Conservation (phyloP, 352 stramenopile species). For the Globisporangium rhizosaccharum region DNA sequence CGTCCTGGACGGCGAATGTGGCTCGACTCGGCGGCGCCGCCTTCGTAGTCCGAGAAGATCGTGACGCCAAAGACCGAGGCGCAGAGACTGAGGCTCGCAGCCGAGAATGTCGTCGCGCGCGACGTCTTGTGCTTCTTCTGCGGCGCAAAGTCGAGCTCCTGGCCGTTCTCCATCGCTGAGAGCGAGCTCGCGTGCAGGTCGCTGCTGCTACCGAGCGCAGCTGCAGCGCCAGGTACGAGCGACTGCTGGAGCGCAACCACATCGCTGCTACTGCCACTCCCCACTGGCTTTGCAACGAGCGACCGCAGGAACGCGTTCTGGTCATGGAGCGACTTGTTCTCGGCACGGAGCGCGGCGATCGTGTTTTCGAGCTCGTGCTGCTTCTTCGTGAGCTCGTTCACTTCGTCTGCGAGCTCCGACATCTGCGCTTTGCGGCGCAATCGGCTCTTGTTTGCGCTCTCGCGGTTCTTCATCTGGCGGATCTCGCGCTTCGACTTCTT, state of each 20-base stretch:
- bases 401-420: conserved; percentile 44
- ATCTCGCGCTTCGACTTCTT: conserved; percentile 79
- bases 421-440: conserved; percentile 70
- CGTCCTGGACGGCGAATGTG: conserved; percentile 52
- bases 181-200: conserved; percentile 8
- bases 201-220: background rate
- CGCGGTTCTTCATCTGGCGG: conserved; percentile 84
- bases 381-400: conserved; percentile 61
- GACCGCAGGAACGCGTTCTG: conserved; percentile 76
- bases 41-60: conserved; percentile 54
- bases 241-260: conserved; percentile 25
- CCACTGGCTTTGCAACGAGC: conserved; percentile 35
- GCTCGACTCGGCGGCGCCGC: conserved; percentile 20
- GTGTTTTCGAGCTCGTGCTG: conserved; percentile 66
- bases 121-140: conserved; percentile 34
- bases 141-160: conserved; percentile 17
- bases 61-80: conserved; percentile 79
- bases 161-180: conserved; percentile 24
- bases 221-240: conserved; percentile 9
- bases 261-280: conserved; percentile 4
- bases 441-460: conserved; percentile 80
- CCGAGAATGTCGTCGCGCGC: conserved; percentile 40
- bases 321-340: conserved; percentile 77
- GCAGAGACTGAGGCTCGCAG: conserved; percentile 56
- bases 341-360: conserved; percentile 56